Evolutionary conservation across 805 yeast species (phyloP), one percentile per base, ranked within the genome.

Genomic region (Saturnispora quitensis): DNA sequence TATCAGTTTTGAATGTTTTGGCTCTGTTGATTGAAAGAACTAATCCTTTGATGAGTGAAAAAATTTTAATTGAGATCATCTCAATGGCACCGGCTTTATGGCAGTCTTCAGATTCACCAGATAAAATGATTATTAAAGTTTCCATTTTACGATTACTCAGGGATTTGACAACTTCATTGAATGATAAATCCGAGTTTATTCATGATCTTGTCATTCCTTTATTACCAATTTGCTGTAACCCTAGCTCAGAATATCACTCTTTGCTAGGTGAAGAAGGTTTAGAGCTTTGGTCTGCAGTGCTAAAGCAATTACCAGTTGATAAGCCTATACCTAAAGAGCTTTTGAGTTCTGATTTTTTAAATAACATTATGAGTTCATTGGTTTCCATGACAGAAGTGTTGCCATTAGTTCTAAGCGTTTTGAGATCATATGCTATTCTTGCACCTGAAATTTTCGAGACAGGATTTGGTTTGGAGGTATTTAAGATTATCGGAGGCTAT

Each of bases 201-300:
- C 65, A 82, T 74, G 67, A 73, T 3, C 77, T 84, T 31, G 74
- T 84, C 0, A 59, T 87, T 12, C 93, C 95, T 0, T 68, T 88
- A 53, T 73, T 89, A 25, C 68, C 70, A 12, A 67, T 72, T 7
- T 77, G 84, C 45, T 83, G 93, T 60, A 81, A 86, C 56, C 75
- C 82, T 1, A 70, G 71, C 20, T 77, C 89, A 0, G 74, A 75
- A 22, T 72, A 69, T 49, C 76, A 78, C 53, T 68, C 77, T 2
- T 70, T 86, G 50, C 65, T 90, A 9, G 75, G 84, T 18, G 97
- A 90, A 62, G 97, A 90, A 68, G 96, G 95, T 0, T 81, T 78
- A 61, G 95, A 88, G 52, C 70, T 90, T 42, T 89, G 96, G 96
- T 71, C 77, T n/a, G 73, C 83, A 1, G 64, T 86, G 2, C 63